Evolutionary conservation across 148 eudicot genomes (phyloP).

Genomic region (Fagopyrum esculentum): DNA sequence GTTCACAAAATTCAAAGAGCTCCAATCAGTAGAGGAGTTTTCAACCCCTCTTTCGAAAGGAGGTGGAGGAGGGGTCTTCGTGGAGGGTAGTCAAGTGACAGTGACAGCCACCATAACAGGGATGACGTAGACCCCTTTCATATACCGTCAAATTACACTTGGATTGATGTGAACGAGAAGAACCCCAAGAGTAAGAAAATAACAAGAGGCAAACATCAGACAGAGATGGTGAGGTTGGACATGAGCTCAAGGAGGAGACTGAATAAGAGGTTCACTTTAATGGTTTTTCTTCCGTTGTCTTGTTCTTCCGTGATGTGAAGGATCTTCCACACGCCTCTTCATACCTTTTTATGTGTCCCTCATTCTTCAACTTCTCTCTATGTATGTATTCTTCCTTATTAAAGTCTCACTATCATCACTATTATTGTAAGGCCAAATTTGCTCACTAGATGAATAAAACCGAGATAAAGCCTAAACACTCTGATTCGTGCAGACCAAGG

Average conservation of each 20-base stretch:
- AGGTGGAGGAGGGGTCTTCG: slow-evolving; percentile 24
- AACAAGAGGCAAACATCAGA: background rate
- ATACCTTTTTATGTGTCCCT: no score
- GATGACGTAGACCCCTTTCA: slow-evolving; percentile 56
- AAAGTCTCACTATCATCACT: no score
- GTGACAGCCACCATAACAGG: slow-evolving; percentile 37
- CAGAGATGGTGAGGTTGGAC: background rate
- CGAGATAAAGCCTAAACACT: no score
- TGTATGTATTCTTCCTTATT: no score
- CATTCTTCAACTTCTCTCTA: no score
- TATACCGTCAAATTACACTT: slow-evolving; percentile 62
- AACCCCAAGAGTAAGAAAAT: slow-evolving; percentile 32
- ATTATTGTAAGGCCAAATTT: no score
- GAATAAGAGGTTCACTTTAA: background rate
- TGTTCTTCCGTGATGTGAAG: no score
- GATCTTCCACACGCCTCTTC: no score
- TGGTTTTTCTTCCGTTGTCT: no score
- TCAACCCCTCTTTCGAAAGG: slow-evolving; percentile 68
- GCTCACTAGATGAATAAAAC: no score
- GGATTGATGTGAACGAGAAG: slow-evolving; percentile 75
- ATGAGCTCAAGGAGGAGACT: slow-evolving; percentile 34
- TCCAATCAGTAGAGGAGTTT: slow-evolving; percentile 69
- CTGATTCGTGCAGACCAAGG: no score
- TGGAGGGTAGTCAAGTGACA: slow-evolving; percentile 48
- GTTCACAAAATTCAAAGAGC: slow-evolving; percentile 81